Evolutionary conservation across 768 basidiomycete species (phyloP), one percentile per base, ranked within the genome.

Genomic region (Leccinum variicolor): DNA sequence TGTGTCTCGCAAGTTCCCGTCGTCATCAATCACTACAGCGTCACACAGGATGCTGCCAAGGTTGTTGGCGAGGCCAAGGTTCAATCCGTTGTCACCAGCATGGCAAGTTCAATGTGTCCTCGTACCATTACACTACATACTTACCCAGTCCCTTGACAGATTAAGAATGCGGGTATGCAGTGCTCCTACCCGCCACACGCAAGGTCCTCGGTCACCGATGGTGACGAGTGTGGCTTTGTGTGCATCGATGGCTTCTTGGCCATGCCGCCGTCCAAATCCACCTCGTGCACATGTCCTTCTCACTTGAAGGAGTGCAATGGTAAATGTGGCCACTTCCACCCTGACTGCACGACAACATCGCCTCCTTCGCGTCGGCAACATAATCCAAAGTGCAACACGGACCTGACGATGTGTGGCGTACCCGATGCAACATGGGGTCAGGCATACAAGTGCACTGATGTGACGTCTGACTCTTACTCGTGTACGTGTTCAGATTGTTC

Each of bases 101-200:
- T 76, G 65, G 76, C 69, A 54, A 17, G 50, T 52, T 23, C 9
- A 49, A 25, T 26, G 45, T 4, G 1, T 34, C 25, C 5, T 53
- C 17, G 1, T 41, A 23, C 17, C 11, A 13, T 10, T 3, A 5
- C 3, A 39, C 15, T 6, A 9, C 7, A n/a, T 31, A 1, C 34
- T 62, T 2, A 55, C 11, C 25, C 46, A 29, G 5, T 0, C 15
- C 29, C 39, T 41, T 54, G 11, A 19, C 33, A 74, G 75, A 64
- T 75, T 53, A 62, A 66, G 48, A 39, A 43, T 26, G 25, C 47
- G 0, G 64, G 65, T 39, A 39, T 62, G 28, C 39, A 67, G 36
- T 77, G 77, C 56, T 51, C 64, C 7, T 75, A 70, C 56, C 76
- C 76, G 8, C 55, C 54, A n/a, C 72, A 76, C 49, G 60, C 66